phyloP scores from a whole-genome alignment of 208 protist species.

The Trypanosoma avium region DNA sequence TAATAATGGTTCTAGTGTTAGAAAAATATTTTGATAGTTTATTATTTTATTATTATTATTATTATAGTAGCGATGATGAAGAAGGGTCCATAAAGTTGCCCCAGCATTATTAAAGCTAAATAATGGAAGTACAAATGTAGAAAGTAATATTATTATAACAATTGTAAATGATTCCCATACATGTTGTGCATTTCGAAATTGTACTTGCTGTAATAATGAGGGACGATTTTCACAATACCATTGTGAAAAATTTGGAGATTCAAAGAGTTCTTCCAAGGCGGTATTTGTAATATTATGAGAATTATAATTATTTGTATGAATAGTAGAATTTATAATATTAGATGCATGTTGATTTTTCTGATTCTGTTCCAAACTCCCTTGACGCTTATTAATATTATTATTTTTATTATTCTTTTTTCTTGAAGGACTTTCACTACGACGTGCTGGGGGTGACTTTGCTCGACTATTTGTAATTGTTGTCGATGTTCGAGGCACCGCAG shows the following conservation, averaged over 20 bases:
- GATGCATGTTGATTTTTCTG: background rate
- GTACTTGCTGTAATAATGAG: conserved; percentile 42
- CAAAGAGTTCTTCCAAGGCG: conserved; percentile 52
- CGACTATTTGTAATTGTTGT: background rate
- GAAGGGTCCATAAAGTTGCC: conserved; percentile 10
- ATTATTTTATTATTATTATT: background rate
- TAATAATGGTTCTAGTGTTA: conserved; percentile 37
- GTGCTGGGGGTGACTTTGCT: background rate
- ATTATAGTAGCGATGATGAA: conserved; percentile 9
- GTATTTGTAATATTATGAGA: conserved; percentile 31
- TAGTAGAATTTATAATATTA: background rate
- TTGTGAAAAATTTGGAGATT: conserved; percentile 37
- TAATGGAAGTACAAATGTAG: conserved; percentile 46
- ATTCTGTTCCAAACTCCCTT: too few species aligned
- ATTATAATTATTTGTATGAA: too few species aligned
- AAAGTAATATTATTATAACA: conserved; percentile 37
- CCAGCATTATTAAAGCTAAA: conserved; percentile 58
- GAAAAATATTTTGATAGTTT: background rate
- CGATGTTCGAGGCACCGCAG: background rate
- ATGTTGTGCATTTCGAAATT: conserved; percentile 31
- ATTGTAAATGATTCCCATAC: conserved; percentile 38
- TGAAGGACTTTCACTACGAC: background rate
- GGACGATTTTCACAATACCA: conserved; percentile 62
- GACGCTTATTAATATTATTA: too few species aligned
- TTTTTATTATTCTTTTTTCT: too few species aligned